phyloP scores from a whole-genome alignment of 805 yeast genomes.

The Ogataea paradorogensis region DNA sequence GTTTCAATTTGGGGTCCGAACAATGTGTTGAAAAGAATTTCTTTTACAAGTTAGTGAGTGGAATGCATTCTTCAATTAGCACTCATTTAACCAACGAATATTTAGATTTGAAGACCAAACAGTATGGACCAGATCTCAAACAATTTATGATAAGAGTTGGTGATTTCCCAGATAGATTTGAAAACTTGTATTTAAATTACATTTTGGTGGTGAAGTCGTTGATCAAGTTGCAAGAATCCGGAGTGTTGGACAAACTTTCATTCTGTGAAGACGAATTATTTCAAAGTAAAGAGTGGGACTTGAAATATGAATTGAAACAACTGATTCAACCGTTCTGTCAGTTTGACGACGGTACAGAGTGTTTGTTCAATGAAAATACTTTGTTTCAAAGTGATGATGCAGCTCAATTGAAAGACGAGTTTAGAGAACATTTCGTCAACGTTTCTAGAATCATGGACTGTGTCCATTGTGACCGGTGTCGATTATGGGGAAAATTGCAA shows the following conservation, averaged over 20 bases:
- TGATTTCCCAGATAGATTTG: slow-evolving; percentile 78
- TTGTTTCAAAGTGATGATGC: slow-evolving; percentile 45
- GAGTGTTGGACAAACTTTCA: slow-evolving; percentile 27
- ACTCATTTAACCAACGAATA: slow-evolving; percentile 88
- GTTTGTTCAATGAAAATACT: slow-evolving; percentile 44
- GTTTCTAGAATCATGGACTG: slow-evolving; percentile 95
- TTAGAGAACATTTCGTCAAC: slow-evolving; percentile 80
- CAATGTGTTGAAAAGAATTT: slow-evolving; percentile 83
- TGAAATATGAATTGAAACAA: slow-evolving; percentile 31
- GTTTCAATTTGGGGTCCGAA: slow-evolving; percentile 51
- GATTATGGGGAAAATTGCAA: slow-evolving; percentile 97
- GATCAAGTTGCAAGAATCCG: slow-evolving; percentile 46
- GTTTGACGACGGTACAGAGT: slow-evolving; percentile 23
- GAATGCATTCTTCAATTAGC: slow-evolving; percentile 94
- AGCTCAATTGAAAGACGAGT: slow-evolving; percentile 74
- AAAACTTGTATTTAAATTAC: slow-evolving; percentile 89
- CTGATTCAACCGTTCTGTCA: slow-evolving; percentile 29
- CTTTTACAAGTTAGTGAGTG: slow-evolving; percentile 82
- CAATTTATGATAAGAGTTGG: slow-evolving; percentile 91
- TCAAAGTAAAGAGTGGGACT: slow-evolving; percentile 27
- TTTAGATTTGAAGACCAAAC: slow-evolving; percentile 63
- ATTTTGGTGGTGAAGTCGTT: slow-evolving; percentile 82
- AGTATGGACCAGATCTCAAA: slow-evolving; percentile 80
- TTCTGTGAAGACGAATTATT: slow-evolving; percentile 31
- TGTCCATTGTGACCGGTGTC: slow-evolving; percentile 96